phyloP scores from a whole-genome alignment of 176 grass and related monocot genomes.

The Luzula sylvatica region DNA sequence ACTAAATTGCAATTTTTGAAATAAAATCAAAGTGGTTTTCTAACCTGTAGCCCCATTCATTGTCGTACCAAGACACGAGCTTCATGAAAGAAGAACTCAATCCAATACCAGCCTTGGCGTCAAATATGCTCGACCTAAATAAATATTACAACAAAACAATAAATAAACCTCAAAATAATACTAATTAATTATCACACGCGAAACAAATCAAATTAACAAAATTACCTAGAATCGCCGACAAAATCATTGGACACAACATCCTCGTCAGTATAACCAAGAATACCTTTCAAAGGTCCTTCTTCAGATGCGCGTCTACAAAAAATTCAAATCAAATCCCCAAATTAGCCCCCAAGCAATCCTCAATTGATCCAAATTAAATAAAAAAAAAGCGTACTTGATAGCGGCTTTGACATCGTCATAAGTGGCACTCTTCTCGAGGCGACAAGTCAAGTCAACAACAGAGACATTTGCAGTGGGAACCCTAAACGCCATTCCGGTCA shows the following conservation, averaged over 20 bases:
- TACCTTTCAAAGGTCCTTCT: conserved; percentile 52
- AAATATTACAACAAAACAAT: neutral
- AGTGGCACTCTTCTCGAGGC: conserved; percentile 75
- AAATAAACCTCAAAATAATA: too few relatives aligned
- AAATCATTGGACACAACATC: conserved; percentile 92
- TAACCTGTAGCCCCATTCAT: conserved; percentile 91
- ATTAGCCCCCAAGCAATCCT: neutral
- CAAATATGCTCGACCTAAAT: conserved; percentile 90
- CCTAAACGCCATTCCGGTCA: conserved; percentile 96
- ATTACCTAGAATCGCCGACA: conserved; percentile 56
- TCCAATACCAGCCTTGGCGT: conserved; percentile 77
- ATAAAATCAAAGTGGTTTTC: neutral
- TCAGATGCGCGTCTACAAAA: conserved; percentile 58
- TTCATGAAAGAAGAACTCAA: conserved; percentile 80
- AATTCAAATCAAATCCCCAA: neutral
- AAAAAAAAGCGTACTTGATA: conserved; percentile 55
- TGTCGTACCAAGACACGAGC: conserved; percentile 85
- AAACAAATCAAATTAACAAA: too few relatives aligned
- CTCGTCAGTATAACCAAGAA: conserved; percentile 87
- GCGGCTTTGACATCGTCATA: conserved; percentile 98
- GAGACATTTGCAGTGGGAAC: conserved; percentile 97
- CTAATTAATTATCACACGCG: conserved; percentile 4
- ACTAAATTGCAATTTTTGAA: neutral
- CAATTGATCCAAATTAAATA: conserved; percentile 13
- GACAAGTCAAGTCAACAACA: conserved; percentile 97